Percentiles rank a stretch among this genome's conserved stretches.
Conservation (phyloP, 768 basidiomycete genomes). For the Rhizopogon vinicolor region DNA sequence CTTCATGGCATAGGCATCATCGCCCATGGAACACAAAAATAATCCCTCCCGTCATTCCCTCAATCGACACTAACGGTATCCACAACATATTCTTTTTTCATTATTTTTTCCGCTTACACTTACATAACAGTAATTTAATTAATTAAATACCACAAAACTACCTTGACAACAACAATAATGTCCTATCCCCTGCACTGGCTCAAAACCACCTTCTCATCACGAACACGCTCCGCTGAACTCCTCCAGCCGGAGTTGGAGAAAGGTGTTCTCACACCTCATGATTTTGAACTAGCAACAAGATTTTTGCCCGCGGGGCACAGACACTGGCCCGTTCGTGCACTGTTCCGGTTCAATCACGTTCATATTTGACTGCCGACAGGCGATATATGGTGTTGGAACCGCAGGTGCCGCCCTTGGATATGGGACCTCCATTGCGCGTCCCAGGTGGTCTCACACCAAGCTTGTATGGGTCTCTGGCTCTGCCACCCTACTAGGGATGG, state of each 20-base stretch:
- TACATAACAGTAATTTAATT: background rate
- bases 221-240: conserved; percentile 26
- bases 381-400: conserved; percentile 16
- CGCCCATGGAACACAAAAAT: too few species aligned
- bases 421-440: conserved; percentile 20
- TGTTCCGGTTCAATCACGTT: conserved; percentile 3
- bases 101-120: background rate
- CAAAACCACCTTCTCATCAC: conserved; percentile 40
- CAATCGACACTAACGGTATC: too few species aligned
- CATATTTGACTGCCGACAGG: conserved; percentile 6
- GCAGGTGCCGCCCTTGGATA: conserved; percentile 22
- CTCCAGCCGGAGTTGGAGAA: conserved; percentile 27
- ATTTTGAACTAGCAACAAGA: conserved; percentile 49
- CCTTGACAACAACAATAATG: conserved; percentile 11
- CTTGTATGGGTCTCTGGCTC: conserved; percentile 18
- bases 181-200: conserved; percentile 34
- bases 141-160: background rate
- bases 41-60: too few species aligned
- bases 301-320: conserved; percentile 50
- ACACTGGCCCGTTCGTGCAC: conserved; percentile 37
- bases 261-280: conserved; percentile 30
- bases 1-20: too few species aligned
- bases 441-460: conserved; percentile 23
- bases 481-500: conserved; percentile 23
- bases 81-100: background rate